A percentile compares a stretch with the other conserved stretches of the same genome.
Conservation (phyloP, 768 basidiomycete genomes). For the Tricholoma sp. region DNA sequence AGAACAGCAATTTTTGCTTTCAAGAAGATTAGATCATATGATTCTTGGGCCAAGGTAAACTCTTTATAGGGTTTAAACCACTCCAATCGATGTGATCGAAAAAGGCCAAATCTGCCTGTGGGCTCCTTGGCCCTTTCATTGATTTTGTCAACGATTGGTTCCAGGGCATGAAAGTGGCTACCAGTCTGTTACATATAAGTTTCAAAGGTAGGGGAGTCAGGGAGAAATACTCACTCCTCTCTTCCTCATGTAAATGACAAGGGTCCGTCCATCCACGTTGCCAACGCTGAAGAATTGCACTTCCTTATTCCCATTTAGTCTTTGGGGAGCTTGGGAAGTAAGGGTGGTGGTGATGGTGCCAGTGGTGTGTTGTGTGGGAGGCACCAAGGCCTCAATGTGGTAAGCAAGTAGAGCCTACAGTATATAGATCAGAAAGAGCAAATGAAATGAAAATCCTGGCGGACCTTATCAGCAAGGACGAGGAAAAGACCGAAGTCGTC, state of each 20-base stretch:
- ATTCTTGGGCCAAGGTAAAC: slow-evolving; percentile 83
- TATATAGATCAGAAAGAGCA: not conserved
- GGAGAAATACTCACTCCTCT: slow-evolving; percentile 58
- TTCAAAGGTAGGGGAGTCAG: slow-evolving; percentile 25
- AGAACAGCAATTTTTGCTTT: slow-evolving; percentile 90
- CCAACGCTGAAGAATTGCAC: slow-evolving; percentile 97
- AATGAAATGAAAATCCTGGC: slow-evolving; percentile 36
- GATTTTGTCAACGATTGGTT: slow-evolving; percentile 86
- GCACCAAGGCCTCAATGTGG: slow-evolving; percentile 94
- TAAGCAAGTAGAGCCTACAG: slow-evolving; percentile 84
- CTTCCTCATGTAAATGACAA: slow-evolving; percentile 96
- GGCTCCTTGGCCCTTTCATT: slow-evolving; percentile 65
- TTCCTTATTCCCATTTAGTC: slow-evolving; percentile 82
- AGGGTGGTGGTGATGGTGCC: slow-evolving; percentile 34
- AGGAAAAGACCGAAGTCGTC: slow-evolving; percentile 97
- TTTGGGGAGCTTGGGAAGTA: slow-evolving; percentile 80
- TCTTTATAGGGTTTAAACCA: slow-evolving; percentile 93
- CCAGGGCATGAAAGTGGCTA: slow-evolving; percentile 89
- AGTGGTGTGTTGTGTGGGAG: slow-evolving; percentile 61
- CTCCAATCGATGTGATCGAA: slow-evolving; percentile 68
- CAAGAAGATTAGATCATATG: slow-evolving; percentile 84
- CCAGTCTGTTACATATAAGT: slow-evolving; percentile 44
- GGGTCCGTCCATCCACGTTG: slow-evolving; percentile 74
- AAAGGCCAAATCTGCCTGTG: slow-evolving; percentile 54
- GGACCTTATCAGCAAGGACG: slow-evolving; percentile 87